Evolutionary conservation across 176 grass and related monocot genomes (phyloP).

Genomic region (Echinochloa phyllopogon): DNA sequence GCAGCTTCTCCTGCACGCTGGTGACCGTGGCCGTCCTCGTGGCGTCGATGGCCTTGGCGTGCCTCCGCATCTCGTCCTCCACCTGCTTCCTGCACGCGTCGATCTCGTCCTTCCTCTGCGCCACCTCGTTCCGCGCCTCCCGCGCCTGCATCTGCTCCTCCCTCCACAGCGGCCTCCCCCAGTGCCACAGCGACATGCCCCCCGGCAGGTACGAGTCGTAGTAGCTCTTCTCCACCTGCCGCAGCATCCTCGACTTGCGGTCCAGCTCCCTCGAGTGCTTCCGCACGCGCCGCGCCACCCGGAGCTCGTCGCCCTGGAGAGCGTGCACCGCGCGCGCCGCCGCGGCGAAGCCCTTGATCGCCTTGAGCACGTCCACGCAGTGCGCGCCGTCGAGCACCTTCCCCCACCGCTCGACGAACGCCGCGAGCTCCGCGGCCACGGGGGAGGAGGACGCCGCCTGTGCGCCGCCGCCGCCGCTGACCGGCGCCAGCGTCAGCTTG

Average conservation of each 20-base stretch:
- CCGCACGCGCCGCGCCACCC: constrained; percentile 48
- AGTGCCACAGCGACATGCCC: constrained; percentile 31
- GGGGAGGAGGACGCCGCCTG: constrained; percentile 34
- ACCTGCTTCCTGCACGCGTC: constrained; percentile 46
- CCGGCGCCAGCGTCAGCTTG: constrained; percentile 54
- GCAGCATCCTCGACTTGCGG: constrained; percentile 62
- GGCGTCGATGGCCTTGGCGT: constrained; percentile 70
- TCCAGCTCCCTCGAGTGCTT: constrained; percentile 55
- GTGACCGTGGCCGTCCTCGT: constrained; percentile 57
- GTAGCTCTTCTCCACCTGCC: constrained; percentile 73
- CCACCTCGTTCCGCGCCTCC: constrained; percentile 44
- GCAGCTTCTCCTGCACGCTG: constrained; percentile 66
- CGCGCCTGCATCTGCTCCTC: constrained; percentile 45
- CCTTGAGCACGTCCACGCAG: constrained; percentile 46
- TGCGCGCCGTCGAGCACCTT: constrained; percentile 60
- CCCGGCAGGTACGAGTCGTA: constrained; percentile 61
- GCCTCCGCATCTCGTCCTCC: constrained; percentile 78
- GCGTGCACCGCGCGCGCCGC: constrained; percentile 47
- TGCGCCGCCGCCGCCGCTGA: background rate
- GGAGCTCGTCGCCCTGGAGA: constrained; percentile 68
- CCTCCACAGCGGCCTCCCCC: constrained; percentile 45
- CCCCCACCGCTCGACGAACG: constrained; percentile 64
- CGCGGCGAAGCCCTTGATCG: constrained; percentile 57
- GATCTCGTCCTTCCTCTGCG: constrained; percentile 61
- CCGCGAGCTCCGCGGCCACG: constrained; percentile 52